A percentile compares a stretch with the other conserved stretches of the same genome.
These are phyloP conservation scores for Iris pallida DNA, from an alignment of 116 monocot genomes.

Conservation along the genomic window DNA sequence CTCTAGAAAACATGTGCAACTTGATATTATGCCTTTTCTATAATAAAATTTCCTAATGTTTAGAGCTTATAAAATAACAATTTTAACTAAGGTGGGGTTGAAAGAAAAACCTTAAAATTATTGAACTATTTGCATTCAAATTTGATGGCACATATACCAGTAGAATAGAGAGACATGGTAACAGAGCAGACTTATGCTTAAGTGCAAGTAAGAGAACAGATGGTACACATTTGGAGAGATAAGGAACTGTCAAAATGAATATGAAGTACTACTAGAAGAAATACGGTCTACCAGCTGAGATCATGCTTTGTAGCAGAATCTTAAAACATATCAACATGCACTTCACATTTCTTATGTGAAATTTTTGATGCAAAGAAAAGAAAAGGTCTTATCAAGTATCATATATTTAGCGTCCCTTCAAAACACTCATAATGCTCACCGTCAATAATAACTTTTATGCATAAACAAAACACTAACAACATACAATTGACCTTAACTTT, in stretches of 20 bases:
- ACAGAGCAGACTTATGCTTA: conserved; percentile 49
- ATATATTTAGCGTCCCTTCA: too few relatives aligned
- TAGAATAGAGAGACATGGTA: conserved; percentile 49
- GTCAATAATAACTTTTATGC: too few relatives aligned
- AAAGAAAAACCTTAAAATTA: neutral
- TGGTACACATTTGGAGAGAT: conserved; percentile 60
- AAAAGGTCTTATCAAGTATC: conserved; percentile 78
- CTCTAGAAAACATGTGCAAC: too few relatives aligned
- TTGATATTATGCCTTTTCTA: too few relatives aligned
- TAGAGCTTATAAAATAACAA: too few relatives aligned
- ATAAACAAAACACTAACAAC: too few relatives aligned
- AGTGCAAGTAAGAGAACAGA: conserved; percentile 63
- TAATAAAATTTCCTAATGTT: too few relatives aligned
- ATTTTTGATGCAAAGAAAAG: conserved; percentile 48
- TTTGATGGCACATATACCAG: conserved; percentile 61
- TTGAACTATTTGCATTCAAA: neutral
- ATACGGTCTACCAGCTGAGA: conserved; percentile 51
- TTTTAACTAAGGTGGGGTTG: too few relatives aligned
- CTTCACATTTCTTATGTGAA: conserved; percentile 25
- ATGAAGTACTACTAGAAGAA: conserved; percentile 33
- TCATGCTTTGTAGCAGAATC: conserved; percentile 80
- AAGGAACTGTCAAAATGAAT: conserved; percentile 79
- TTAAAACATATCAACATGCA: conserved; percentile 51
- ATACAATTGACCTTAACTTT: too few relatives aligned
- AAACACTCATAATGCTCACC: too few relatives aligned